Base-by-base conservation (phyloP, 116 monocot species). In the Phalaenopsis hybrid region DNA sequence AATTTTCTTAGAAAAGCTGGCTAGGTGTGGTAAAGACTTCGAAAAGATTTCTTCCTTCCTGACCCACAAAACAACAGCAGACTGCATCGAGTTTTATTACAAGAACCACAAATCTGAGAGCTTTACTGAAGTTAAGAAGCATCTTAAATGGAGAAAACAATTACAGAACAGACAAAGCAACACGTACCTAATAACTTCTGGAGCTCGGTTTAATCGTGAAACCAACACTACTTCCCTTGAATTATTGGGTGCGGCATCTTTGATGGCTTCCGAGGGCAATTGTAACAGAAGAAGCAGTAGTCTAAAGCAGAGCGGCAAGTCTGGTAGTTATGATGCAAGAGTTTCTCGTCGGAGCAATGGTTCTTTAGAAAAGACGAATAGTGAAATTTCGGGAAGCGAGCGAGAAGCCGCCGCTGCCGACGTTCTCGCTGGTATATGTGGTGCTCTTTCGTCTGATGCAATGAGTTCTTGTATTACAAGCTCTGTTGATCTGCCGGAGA, bases 71-170 rank as follows among this genome's bases (percentile, higher is more conserved):
- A 93, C 90, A 18, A 93, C 90, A 28, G 95, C 98, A 67, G 98
- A 99, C 59, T 99, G 98, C 80, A 79, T 99, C 20, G 95, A 99
- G 77, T 99, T 99, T 61, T 99, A 99, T 78, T 99, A 95, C 85
- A 99, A 91, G 84, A 90, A 92, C 80, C 95, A 89, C 75, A 95
- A 92, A 75, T 93, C 91, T 1, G 92, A 95, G 77, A 87, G 85
- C 82, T 99, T 99, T 83, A 74, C 74, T 51, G 87, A 92, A 79
- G 95, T 89, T 21, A 95, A 82, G 85, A 90, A 91, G 78, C 88
- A 69, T 9, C 55, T 92, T 75, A 86, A 81, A 70, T 74, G 76
- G 58, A 83, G 81, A 81, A 90, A 93, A 81, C 87, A 93, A 44
- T 59, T 44, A 51, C 87, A 83, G 55, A 57, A 72, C 15, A 73